phyloP scores from a whole-genome alignment of 148 eudicot genomes.

The Selenicereus undatus region DNA sequence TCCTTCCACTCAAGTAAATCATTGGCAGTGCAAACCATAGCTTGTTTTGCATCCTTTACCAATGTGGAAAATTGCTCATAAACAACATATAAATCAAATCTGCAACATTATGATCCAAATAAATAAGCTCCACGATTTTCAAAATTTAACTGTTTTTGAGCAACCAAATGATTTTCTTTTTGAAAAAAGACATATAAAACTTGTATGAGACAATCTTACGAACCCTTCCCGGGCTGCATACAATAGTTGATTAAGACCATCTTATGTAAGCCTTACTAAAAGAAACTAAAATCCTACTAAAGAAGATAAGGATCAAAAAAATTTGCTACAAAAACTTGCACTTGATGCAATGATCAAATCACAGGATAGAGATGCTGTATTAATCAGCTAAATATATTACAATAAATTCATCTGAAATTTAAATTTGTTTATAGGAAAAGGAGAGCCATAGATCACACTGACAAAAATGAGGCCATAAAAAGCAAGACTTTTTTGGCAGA shows the following conservation, averaged over 20 bases:
- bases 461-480: neutral
- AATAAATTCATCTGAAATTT: neutral
- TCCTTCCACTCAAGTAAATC: conserved; percentile 73
- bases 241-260: neutral
- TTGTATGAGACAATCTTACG: neutral
- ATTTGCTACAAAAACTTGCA: neutral
- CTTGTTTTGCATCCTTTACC: conserved; percentile 72
- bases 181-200: neutral
- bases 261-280: neutral
- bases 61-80: conserved; percentile 18
- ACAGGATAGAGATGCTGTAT: neutral
- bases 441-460: neutral
- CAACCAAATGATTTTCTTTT: neutral
- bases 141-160: neutral
- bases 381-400: neutral
- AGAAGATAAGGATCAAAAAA: neutral
- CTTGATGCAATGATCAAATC: neutral
- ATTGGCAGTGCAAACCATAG: conserved; percentile 79
- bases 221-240: neutral
- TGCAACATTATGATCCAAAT: conserved; percentile 11
- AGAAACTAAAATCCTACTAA: neutral
- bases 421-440: neutral
- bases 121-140: neutral
- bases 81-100: conserved; percentile 28
- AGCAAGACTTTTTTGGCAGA: conserved; percentile 3